phyloP scores from a whole-genome alignment of 108 stramenopile genomes.

The Nannochloropsis oceanica region DNA sequence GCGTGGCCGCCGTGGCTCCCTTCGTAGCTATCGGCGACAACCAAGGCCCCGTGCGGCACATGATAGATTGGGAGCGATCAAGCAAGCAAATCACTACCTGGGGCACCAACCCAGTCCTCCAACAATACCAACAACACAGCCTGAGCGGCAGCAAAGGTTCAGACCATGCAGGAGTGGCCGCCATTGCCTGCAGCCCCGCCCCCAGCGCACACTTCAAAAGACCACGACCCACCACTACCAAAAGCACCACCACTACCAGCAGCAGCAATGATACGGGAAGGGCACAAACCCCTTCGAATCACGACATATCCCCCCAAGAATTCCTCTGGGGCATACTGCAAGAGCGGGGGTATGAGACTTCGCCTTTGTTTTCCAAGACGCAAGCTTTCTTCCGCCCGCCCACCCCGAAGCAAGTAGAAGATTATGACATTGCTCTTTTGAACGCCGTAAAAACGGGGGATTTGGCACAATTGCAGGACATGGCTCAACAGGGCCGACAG shows the following conservation, averaged over 20 bases:
- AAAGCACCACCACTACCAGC: no score
- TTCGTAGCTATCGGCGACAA: neutral
- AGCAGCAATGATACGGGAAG: no score
- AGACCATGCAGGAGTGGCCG: neutral
- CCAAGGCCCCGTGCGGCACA: neutral
- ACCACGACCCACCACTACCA: neutral
- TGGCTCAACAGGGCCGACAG: constrained; percentile 49
- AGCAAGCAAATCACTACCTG: neutral
- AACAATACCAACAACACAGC: neutral
- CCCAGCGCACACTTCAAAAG: neutral
- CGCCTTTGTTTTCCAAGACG: constrained; percentile 16
- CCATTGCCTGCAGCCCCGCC: neutral
- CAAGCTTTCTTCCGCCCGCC: constrained; percentile 53
- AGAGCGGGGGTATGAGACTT: constrained; percentile 52
- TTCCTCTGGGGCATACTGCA: constrained; percentile 41
- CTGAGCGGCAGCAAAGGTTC: neutral
- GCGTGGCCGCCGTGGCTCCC: neutral
- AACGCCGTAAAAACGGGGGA: constrained; percentile 55
- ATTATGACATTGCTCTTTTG: constrained; percentile 58
- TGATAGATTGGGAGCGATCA: neutral
- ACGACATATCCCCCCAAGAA: constrained; percentile 44
- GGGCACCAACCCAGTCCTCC: neutral
- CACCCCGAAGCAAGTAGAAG: constrained; percentile 52
- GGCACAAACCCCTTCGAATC: neutral
- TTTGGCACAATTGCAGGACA: constrained; percentile 25